Percentiles rank a stretch among this genome's conserved stretches.
phyloP scores from a whole-genome alignment of 148 eudicot species.

The Dysphania ambrosioides region DNA sequence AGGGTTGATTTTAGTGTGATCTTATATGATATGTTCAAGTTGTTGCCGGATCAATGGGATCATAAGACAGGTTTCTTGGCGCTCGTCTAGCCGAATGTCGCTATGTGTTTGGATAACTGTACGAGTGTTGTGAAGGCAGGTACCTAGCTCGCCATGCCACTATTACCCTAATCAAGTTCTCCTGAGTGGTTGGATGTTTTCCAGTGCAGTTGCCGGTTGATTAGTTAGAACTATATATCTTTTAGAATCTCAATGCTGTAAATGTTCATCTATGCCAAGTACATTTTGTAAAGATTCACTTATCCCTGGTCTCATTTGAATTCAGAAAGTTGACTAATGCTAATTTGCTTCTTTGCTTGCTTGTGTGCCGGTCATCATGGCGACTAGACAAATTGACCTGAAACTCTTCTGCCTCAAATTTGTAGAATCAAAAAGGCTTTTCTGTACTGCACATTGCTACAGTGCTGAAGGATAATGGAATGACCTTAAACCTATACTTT shows the following conservation, averaged over 20 bases:
- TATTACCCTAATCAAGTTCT: neutral
- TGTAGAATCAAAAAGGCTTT: neutral
- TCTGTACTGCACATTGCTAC: neutral
- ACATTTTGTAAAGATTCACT: too few species aligned
- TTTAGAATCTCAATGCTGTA: too few species aligned
- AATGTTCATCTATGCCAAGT: too few species aligned
- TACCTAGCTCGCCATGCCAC: constrained; percentile 5
- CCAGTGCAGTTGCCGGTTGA: neutral
- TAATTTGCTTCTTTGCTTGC: neutral
- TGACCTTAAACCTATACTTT: neutral
- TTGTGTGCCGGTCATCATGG: neutral
- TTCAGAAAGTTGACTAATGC: neutral
- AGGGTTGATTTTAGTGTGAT: too few species aligned
- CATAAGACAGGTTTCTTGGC: too few species aligned
- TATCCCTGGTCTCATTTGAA: neutral
- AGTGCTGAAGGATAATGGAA: neutral
- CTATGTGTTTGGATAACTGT: neutral
- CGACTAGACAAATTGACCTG: neutral
- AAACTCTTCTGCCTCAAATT: neutral
- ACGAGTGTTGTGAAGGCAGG: neutral
- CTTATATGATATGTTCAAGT: too few species aligned
- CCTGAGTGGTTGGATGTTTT: neutral
- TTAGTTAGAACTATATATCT: too few species aligned
- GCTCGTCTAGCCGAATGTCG: too few species aligned
- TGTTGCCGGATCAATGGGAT: too few species aligned